Evolutionary conservation across 2,329 filamentous ascomycete species (phyloP), one percentile per base, ranked within the genome.

Genomic region (Xylaria sp.): DNA sequence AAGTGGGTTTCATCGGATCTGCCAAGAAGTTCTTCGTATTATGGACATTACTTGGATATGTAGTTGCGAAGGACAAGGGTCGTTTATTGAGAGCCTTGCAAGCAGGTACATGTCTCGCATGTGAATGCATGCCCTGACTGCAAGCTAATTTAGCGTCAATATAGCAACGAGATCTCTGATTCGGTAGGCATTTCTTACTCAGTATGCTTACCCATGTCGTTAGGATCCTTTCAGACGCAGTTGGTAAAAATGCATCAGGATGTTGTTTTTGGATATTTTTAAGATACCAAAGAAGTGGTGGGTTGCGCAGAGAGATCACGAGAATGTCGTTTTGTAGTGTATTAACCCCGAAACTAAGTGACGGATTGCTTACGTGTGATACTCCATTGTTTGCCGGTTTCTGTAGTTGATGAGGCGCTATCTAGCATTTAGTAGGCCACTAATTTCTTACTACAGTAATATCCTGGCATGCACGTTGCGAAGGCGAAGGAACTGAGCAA

Each of bases 391-490:
- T n/a, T 46, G 41, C 41, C 41, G 41, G 15, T 1, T 18, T 46
- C 18, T 46, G 41, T 5, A 48, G 44, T 48, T 20, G 44, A 46
- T 20, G 18, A 48, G 46, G 46, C 46, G n/a, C 39, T 41, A 18
- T 18, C 46, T 48, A 48, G n/a, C 5, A 51, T 5, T 13, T 51
- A 51, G 12, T 10, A 51, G 23, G 9, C 20, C 20, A 25, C 20
- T 51, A 51, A 25, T 51, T 28, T 51, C 48, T 51, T 51, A 51
- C 48, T 48, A 41, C 39, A 41, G 39, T 48, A 20, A 9, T 18
- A 46, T 46, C 41, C 41, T 46, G 41, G 13, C 18, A 18, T 18
- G 41, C 13, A 46, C 41, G 41, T 46, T n/a, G 34, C 34, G 34
- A 37, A 37, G 10, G 34, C 3, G 23, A n/a, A n/a, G n/a, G n/a